Base-by-base conservation (phyloP, 108 stramenopile species). In the Hondaea fermentalgiana region DNA sequence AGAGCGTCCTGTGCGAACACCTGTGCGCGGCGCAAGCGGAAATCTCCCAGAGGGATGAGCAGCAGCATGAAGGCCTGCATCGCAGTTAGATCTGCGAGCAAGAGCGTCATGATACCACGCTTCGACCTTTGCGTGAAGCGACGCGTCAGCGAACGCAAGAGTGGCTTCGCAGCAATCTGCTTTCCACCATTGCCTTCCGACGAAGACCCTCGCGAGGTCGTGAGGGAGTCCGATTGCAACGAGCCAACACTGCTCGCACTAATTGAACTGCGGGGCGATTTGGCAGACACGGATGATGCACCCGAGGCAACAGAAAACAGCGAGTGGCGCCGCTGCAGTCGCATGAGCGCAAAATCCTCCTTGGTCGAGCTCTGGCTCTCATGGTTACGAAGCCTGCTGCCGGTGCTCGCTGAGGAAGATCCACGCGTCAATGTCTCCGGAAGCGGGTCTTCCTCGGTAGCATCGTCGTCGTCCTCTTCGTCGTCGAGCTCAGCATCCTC, bases 1-100 rank as follows among this genome's bases (percentile, higher is more conserved):
- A 83, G 51, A 0, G 76, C 76, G 1, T 83, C 51, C 10, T 35
- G 45, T 12, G 51, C 49, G 0, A 83, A 53, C 43, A 45, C 3
- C 51, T 83, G 49, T 6, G 76, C 76, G 19, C 51, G 76, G 23
- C 28, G n/a, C 49, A 83, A 23, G 49, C 76, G 76, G 0, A 83
- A 83, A 83, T 53, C 51, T 6, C 76, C 76, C 76, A 83, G 49
- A 6, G 45, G 76, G 25, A 53, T 83, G 76, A 83, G 49, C 45
- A 83, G 76, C 25, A 83, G 76, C 76, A 83, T 53, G 25, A 83
- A 53, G 49, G 76, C 76, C 28, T 83, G 76, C 45, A 83, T 83
- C 10, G 51, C 51, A 6, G 45, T 53, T 3, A 83, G 51, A 35
- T 83, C 76, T 16, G 76, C 76, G 25, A 83, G 51, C n/a, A 83